A percentile compares a stretch with the other conserved stretches of the same genome.
Evolutionary conservation across 768 basidiomycete species (phyloP).

Genomic region (Pisolithus albus): DNA sequence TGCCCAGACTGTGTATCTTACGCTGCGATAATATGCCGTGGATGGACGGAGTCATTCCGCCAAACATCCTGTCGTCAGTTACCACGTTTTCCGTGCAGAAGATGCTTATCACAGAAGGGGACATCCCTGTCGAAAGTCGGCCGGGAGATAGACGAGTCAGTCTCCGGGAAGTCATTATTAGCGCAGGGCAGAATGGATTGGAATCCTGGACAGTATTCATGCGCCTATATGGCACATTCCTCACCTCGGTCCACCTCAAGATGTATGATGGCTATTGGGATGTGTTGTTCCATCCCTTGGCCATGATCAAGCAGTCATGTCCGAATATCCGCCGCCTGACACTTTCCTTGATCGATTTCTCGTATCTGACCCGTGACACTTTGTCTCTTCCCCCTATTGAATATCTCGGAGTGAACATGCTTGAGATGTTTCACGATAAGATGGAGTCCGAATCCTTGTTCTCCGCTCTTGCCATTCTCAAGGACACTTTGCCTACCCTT

Average conservation of each 20-base stretch:
- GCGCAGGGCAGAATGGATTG: background rate
- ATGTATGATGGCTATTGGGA: too few species aligned
- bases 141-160: background rate
- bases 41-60: conserved; percentile 1
- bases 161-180: conserved; percentile 15
- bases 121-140: background rate
- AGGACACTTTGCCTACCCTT: conserved; percentile 13
- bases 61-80: conserved; percentile 7
- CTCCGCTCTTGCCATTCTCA: conserved; percentile 7
- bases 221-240: conserved; percentile 7
- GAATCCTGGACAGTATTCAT: conserved; percentile 10
- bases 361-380: background rate
- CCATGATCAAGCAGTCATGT: conserved; percentile 9
- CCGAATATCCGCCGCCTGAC: conserved; percentile 15
- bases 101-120: background rate
- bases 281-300: background rate
- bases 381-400: conserved; percentile 9
- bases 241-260: conserved; percentile 12
- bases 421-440: background rate
- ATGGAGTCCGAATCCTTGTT: conserved; percentile 8
- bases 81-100: background rate
- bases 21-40: conserved; percentile 5
- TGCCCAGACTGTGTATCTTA: conserved; percentile 14
- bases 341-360: conserved; percentile 4
- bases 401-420: conserved; percentile 10